A percentile compares a stretch with the other conserved stretches of the same genome.
These are phyloP conservation scores for Dactylonectria macrodidyma DNA, from an alignment of 2,329 filamentous ascomycete species.

Conservation along the genomic window DNA sequence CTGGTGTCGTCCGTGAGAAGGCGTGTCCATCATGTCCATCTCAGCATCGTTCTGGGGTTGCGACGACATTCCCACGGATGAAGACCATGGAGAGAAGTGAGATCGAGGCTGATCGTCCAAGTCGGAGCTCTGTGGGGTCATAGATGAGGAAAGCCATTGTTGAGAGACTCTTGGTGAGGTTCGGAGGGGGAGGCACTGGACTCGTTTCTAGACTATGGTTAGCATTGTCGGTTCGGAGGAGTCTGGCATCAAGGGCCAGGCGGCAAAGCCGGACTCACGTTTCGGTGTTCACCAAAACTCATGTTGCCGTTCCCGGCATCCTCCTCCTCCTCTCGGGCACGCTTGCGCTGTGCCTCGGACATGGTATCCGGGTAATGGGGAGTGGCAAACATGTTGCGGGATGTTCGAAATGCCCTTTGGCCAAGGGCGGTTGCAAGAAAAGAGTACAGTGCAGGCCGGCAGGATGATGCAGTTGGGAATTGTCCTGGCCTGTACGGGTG, in stretches of 20 bases:
- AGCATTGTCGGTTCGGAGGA: slow-evolving; percentile 26
- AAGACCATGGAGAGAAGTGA: slow-evolving; percentile 53
- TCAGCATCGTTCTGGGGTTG: slow-evolving; percentile 55
- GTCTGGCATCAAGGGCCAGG: not conserved
- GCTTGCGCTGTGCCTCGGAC: slow-evolving; percentile 59
- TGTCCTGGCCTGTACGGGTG: slow-evolving; percentile 42
- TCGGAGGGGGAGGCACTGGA: slow-evolving; percentile 67
- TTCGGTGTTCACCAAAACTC: slow-evolving; percentile 67
- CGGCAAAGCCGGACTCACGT: slow-evolving; percentile 54
- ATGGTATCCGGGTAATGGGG: slow-evolving; percentile 51
- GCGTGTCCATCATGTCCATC: slow-evolving; percentile 67
- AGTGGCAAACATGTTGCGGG: slow-evolving; percentile 55
- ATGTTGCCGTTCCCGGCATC: slow-evolving; percentile 54
- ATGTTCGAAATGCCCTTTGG: slow-evolving; percentile 13
- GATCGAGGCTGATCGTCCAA: slow-evolving; percentile 54
- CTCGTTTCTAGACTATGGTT: slow-evolving; percentile 62
- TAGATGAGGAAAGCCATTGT: slow-evolving; percentile 50
- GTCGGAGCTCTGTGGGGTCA: slow-evolving; percentile 59
- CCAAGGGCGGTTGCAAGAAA: slow-evolving; percentile 16
- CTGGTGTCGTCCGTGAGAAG: slow-evolving; percentile 33
- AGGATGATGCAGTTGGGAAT: slow-evolving; percentile 32
- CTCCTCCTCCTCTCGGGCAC: slow-evolving; percentile 63
- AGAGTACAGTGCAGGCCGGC: slow-evolving; percentile 26
- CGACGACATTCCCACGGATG: slow-evolving; percentile 38
- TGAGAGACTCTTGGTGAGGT: slow-evolving; percentile 57